Evolutionary conservation across 177 flowering plant species (phyloP).

Genomic region (Vitis hybrid): DNA sequence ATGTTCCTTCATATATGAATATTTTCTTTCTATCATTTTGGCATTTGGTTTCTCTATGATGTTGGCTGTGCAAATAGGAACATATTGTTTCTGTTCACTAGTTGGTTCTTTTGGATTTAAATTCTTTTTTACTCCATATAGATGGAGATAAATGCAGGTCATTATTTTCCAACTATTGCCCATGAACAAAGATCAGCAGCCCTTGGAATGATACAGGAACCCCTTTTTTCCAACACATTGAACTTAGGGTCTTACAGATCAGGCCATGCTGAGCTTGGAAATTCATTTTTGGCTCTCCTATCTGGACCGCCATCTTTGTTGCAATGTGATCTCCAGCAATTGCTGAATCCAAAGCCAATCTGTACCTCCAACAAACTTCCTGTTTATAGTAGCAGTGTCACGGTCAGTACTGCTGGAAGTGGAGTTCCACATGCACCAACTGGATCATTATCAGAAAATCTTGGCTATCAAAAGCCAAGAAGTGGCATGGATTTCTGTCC

Average conservation of each 20-base stretch:
- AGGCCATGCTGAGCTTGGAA: constrained; percentile 30
- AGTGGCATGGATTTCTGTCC: constrained; percentile 23
- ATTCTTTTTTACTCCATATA: constrained; percentile 10
- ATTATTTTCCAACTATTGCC: constrained; percentile 20
- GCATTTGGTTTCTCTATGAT: not conserved
- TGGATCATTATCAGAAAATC: constrained; percentile 26
- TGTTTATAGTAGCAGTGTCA: constrained; percentile 10
- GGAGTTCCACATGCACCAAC: constrained; percentile 16
- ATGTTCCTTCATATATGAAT: too few relatives aligned
- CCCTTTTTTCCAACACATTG: constrained; percentile 18
- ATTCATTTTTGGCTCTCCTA: constrained; percentile 48
- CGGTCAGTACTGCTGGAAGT: constrained; percentile 17
- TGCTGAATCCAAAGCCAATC: constrained; percentile 19
- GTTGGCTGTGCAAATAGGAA: not conserved
- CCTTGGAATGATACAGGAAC: constrained; percentile 26
- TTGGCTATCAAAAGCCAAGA: constrained; percentile 14
- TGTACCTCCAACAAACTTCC: constrained; percentile 21
- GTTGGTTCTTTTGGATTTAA: not conserved
- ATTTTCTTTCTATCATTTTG: not conserved
- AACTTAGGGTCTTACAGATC: constrained; percentile 23
- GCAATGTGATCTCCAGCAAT: constrained; percentile 37
- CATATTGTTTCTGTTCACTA: not conserved
- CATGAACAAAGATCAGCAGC: constrained; percentile 22
- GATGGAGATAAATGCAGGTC: constrained; percentile 31
- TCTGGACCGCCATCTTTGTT: constrained; percentile 40